Conservation (phyloP, 371 early-diverging fungal genomes). For the Catenaria anguillulae region DNA sequence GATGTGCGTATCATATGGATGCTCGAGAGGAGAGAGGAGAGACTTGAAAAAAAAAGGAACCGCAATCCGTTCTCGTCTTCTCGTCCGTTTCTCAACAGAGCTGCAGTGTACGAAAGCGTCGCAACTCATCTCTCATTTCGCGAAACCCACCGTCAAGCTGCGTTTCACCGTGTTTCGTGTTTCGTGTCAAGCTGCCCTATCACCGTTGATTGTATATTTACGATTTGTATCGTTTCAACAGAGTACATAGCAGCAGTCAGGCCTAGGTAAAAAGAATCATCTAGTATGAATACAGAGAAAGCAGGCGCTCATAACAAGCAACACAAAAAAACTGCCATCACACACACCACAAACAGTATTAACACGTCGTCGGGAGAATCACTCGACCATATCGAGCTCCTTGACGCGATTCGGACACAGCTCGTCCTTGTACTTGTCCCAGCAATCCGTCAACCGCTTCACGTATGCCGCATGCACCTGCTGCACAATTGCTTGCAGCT, state of each 20-base stretch:
- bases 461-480: slow-evolving; percentile 43
- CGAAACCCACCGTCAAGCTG: no score
- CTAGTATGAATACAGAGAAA: no score
- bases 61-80: no score
- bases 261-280: no score
- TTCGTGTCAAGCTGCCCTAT: no score
- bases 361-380: background rate
- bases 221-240: background rate
- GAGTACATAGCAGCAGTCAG: background rate
- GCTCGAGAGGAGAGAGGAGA: background rate
- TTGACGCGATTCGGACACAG: slow-evolving; percentile 22
- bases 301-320: no score
- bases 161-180: no score
- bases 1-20: background rate
- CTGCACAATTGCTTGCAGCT: slow-evolving; percentile 26
- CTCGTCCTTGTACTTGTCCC: slow-evolving; percentile 35
- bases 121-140: no score
- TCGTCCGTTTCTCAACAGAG: no score
- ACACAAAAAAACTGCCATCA: no score
- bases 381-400: slow-evolving; percentile 11
- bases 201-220: background rate
- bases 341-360: background rate
- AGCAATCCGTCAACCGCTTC: slow-evolving; percentile 33
- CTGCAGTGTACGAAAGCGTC: no score
- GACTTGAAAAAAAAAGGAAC: no score